Base-by-base conservation (phyloP, 495 filamentous ascomycete species). In the Filosporella fistucella region DNA sequence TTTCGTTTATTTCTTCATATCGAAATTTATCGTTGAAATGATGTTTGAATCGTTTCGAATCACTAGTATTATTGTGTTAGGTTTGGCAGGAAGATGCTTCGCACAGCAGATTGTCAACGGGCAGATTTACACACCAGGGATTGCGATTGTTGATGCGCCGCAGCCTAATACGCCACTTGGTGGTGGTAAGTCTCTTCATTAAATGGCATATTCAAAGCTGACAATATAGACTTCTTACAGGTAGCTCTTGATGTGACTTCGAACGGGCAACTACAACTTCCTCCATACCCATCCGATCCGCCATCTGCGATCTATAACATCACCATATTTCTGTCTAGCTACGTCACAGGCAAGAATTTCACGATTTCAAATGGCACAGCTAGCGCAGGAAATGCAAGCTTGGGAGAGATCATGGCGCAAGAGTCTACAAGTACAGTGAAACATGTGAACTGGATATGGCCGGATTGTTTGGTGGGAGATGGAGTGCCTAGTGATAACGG, bases 401-500 rank as follows among this genome's bases (percentile, higher is more conserved):
- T 83, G 12, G 80, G 79, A 1, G 71, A 81, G 22, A 77, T 85
- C 38, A 75, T 85, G 66, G 56, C 63, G 37, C 72, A 77, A 33
- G 81, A 85, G 54, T 66, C 73, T 1, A 73, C 75, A 9, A 81
- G 77, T 49, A 85, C 81, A 0, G 82, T 85, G 22, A 85, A 85
- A 59, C 81, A 85, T 58, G 76, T 85, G 33, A 80, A 80, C 54
- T 85, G 81, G 79, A 60, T 67, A 9, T 85, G 81, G 81, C 81
- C 82, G 1, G 72, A 72, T 38, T 85, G 81, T 56, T 64, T 86
- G 1, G 75, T 80, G 14, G 81, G 81, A 9, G 66, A 79, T 42
- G 79, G 78, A 5, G 49, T 13, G 0, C 42, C 50, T 26, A 20
- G 18, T 18, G 14, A 33, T 24, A 68, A 54, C 61, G 60, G 60